Evolutionary conservation across 1,284 basidiomycete species (phyloP), one percentile per base, ranked within the genome.

Genomic region (Ustilago nuda): DNA sequence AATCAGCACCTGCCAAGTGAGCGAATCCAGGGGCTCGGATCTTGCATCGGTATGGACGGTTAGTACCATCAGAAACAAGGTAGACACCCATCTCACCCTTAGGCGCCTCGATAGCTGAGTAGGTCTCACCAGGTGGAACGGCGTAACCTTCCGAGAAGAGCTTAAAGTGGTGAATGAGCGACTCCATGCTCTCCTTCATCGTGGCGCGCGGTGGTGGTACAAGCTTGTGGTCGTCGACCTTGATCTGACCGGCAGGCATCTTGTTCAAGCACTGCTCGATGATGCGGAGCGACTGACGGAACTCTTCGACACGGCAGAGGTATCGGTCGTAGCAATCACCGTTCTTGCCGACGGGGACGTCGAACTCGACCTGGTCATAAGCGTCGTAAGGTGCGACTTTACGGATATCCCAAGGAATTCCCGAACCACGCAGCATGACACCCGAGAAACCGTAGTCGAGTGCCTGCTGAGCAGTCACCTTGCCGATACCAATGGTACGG

Each of bases 141-240:
- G 76, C 93, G 88, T 94, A 99, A 23, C 96, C 96, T 87, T 99
- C 95, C 63, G 92, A 94, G 89, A 96, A 98, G 81, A 85, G 82
- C 89, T 98, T 98, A 89, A 99, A 99, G 89, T 99, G 96, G 87
- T 98, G 95, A 82, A 98, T 98, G 76, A 98, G 90, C 13, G 92
- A 91, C 88, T 98, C 77, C 95, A 98, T 98, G 87, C 91, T 94
- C 89, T 99, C 96, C 88, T 99, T 99, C 97, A 99, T 99, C 57
- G 91, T 92, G 2, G 96, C 95, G 73, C 96, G 91, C 19, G 97
- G 95, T 46, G 96, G 97, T n/a, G 96, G 94, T 1, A 93, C 92
- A 72, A 98, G 91, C 88, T 98, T 99, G 89, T 98, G 92, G 88
- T 98, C 96, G 85, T 99, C 96, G 36, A 98, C 91, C 88, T 96